Conservation (phyloP, 164 flowering plant species). For the Piper betle region DNA sequence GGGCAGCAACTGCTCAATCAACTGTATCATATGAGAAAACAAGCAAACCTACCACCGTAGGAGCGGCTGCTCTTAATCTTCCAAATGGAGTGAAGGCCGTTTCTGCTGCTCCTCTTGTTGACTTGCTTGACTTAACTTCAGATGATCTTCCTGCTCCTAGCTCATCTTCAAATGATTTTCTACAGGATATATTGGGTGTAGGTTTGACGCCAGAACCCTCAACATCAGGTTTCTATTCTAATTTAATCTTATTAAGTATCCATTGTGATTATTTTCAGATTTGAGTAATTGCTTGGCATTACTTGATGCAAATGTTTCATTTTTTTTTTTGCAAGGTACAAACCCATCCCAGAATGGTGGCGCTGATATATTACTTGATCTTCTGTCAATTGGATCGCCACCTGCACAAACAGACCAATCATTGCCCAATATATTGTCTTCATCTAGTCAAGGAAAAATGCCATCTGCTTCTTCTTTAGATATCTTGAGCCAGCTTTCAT, state of each 20-base stretch:
- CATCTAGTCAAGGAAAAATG: constrained; percentile 29
- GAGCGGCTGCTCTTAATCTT: constrained; percentile 38
- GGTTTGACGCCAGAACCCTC: constrained; percentile 43
- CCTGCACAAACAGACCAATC: constrained; percentile 38
- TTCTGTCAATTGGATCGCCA: constrained; percentile 69
- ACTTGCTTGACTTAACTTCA: constrained; percentile 82
- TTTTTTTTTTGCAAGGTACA: constrained; percentile 22
- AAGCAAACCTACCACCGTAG: constrained; percentile 23
- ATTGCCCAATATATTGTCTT: constrained; percentile 25
- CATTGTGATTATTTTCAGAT: background rate
- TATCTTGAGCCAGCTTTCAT: constrained; percentile 27
- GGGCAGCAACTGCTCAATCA: constrained; percentile 56
- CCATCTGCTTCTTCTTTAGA: constrained; percentile 32
- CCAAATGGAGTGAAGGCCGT: constrained; percentile 72
- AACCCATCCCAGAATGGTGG: constrained; percentile 48
- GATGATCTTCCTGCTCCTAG: constrained; percentile 72
- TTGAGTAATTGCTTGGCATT: constrained; percentile 4
- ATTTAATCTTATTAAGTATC: background rate
- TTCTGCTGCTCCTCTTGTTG: constrained; percentile 65
- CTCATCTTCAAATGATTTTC: constrained; percentile 73
- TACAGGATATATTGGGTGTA: constrained; percentile 85
- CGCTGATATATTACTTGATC: constrained; percentile 75
- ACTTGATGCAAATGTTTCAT: constrained; percentile 1
- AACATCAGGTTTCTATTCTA: constrained; percentile 35
- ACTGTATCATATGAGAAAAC: constrained; percentile 22